Base-by-base conservation (phyloP, 805 yeast genomes). In the Schizosaccharomyces cryophilus region DNA sequence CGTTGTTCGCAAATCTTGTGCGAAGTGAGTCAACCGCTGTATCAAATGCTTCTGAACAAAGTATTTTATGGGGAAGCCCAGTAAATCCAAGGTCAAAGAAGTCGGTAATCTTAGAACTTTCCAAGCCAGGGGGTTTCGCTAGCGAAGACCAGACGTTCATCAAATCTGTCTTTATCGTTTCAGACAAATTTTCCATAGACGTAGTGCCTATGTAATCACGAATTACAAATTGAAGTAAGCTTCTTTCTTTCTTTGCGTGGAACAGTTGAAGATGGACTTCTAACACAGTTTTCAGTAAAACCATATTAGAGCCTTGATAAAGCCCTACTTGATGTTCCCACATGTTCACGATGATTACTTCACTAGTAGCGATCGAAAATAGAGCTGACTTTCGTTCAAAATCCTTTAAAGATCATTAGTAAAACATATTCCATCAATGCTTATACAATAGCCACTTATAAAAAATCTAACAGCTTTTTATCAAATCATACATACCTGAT, bases 241-340 rank as follows among this genome's bases (percentile, higher is more conserved):
- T 83, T 45, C 72, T 69, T 58, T 70, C 74, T 63, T 71, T 69
- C 48, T 74, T 76, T 55, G 79, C 75, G 59, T 89, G 90, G 71
- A 93, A 93, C 45, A 93, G 74, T 1, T 93, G 79, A 65, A 93
- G 73, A 70, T 93, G 90, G 40, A 93, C 98, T 69, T 93, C 98
- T 72, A 93, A 88, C 3, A 93, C 98, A 0, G 98, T 93, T 69
- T 89, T 89, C 66, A 93, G 75, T 56, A 93, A 74, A 1, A 93
- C 97, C 95, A 93, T 85, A 68, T 93, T 93, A 29, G 96, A 96
- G 61, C 98, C 98, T 70, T 90, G 96, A 69, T 93, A 93, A 54
- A 93, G 76, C 9, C 98, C 98, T 62, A 93, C 88, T 72, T 93
- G 98, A 66, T 87, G 85, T 70, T 93, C 98, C 96, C 97, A 93